Evolutionary conservation across 169 alveolate genomes (phyloP).

Genomic region (Plasmodium knowlesi): DNA sequence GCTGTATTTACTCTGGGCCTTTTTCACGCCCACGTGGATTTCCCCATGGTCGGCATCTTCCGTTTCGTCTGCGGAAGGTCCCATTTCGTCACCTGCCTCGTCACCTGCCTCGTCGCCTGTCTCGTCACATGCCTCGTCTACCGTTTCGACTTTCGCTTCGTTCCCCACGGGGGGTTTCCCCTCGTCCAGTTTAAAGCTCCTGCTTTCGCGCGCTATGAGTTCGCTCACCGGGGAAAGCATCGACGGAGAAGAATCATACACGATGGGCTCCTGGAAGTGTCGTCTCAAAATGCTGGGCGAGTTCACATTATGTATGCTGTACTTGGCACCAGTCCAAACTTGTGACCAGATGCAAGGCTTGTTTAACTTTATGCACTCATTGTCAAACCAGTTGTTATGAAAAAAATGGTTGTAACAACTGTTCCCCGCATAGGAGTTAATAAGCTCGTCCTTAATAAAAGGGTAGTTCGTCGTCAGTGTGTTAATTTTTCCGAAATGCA

Average conservation of each 20-base stretch:
- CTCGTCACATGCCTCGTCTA: too few species aligned
- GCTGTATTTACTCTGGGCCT: neutral
- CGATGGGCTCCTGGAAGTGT: constrained; percentile 14
- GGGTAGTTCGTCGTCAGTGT: constrained; percentile 73
- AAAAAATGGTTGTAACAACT: constrained; percentile 71
- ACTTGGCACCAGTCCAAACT: constrained; percentile 75
- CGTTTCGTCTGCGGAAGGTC: neutral
- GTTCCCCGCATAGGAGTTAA: constrained; percentile 71
- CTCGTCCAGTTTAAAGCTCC: neutral
- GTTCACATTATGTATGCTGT: constrained; percentile 61
- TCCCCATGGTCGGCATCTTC: neutral
- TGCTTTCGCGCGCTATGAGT: neutral
- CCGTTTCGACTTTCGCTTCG: neutral
- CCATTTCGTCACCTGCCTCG: neutral
- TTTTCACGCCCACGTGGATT: neutral
- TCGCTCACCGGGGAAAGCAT: neutral
- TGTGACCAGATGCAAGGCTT: constrained; percentile 75
- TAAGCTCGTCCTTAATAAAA: constrained; percentile 24
- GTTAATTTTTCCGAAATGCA: constrained; percentile 52
- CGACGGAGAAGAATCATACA: neutral
- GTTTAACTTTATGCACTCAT: constrained; percentile 62
- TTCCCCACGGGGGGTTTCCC: neutral
- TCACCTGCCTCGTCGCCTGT: too few species aligned
- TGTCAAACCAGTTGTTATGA: constrained; percentile 66
- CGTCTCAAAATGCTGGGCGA: constrained; percentile 20